phyloP scores from a whole-genome alignment of 805 yeast genomes.

The Starmera caribaea region DNA sequence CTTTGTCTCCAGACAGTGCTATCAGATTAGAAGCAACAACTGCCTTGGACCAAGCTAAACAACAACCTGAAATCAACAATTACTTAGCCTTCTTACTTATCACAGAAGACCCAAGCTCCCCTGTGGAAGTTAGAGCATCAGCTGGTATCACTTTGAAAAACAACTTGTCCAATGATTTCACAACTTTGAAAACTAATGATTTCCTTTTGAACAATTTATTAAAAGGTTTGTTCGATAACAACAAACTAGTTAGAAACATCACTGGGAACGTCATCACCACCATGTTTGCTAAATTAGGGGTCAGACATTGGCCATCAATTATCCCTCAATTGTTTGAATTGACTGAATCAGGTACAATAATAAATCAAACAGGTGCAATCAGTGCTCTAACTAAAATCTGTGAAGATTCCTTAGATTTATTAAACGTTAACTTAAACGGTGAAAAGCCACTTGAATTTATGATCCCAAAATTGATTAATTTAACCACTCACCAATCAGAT shows the following conservation, averaged over 20 bases:
- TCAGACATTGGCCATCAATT: constrained; percentile 63
- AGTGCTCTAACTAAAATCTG: constrained; percentile 79
- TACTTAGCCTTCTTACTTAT: constrained; percentile 67
- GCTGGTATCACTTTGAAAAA: constrained; percentile 86
- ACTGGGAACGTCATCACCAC: constrained; percentile 89
- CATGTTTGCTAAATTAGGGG: constrained; percentile 59
- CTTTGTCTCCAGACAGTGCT: constrained; percentile 48
- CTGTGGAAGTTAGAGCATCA: constrained; percentile 65
- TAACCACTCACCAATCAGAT: constrained; percentile 33
- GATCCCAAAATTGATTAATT: constrained; percentile 53
- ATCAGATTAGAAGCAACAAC: constrained; percentile 61
- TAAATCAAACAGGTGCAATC: constrained; percentile 56
- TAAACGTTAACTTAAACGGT: constrained; percentile 59
- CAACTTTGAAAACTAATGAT: constrained; percentile 18
- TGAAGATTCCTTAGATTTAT: constrained; percentile 67
- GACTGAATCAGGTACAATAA: constrained; percentile 36
- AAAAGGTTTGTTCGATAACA: constrained; percentile 41
- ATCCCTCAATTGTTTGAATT: constrained; percentile 61
- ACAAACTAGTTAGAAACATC: constrained; percentile 67
- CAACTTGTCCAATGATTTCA: constrained; percentile 37
- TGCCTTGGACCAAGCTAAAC: constrained; percentile 59
- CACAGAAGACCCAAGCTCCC: constrained; percentile 30
- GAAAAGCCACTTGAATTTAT: constrained; percentile 59
- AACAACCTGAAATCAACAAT: constrained; percentile 71
- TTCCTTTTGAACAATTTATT: constrained; percentile 27